phyloP scores from a whole-genome alignment of 2,329 filamentous ascomycete species.

The Talaromyces atroroseus region DNA sequence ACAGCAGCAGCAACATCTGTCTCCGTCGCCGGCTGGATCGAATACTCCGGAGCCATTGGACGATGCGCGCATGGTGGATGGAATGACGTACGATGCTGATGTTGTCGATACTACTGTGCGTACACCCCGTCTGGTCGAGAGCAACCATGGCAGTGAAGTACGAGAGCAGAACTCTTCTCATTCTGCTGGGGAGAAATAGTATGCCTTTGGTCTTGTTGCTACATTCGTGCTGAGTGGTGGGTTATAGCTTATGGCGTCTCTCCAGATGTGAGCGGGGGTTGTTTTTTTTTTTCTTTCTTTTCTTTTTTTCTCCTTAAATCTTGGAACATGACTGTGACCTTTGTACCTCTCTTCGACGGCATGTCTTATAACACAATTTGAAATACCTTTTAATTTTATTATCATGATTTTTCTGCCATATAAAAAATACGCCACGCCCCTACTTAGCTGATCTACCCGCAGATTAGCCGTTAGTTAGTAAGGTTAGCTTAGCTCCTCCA shows the following conservation, averaged over 20 bases:
- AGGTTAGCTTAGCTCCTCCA: neutral
- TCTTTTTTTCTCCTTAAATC: neutral
- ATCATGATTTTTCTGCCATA: too few relatives aligned
- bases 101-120: constrained; percentile 61
- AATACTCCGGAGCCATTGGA: constrained; percentile 36
- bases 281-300: too few relatives aligned
- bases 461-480: neutral
- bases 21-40: constrained; percentile 30
- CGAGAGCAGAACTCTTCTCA: constrained; percentile 6
- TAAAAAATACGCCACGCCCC: neutral
- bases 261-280: too few relatives aligned
- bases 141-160: constrained; percentile 17
- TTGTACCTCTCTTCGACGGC: neutral
- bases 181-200: neutral
- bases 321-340: neutral
- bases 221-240: too few relatives aligned
- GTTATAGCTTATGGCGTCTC: too few relatives aligned
- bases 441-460: neutral
- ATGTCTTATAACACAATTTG: neutral
- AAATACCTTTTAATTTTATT: neutral
- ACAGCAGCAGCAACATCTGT: constrained; percentile 27
- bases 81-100: constrained; percentile 57
- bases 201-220: neutral
- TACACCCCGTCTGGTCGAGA: constrained; percentile 49
- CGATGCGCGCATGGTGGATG: constrained; percentile 63